Base-by-base conservation (phyloP, 495 filamentous ascomycete species). In the Talaromyces wortmannii region DNA sequence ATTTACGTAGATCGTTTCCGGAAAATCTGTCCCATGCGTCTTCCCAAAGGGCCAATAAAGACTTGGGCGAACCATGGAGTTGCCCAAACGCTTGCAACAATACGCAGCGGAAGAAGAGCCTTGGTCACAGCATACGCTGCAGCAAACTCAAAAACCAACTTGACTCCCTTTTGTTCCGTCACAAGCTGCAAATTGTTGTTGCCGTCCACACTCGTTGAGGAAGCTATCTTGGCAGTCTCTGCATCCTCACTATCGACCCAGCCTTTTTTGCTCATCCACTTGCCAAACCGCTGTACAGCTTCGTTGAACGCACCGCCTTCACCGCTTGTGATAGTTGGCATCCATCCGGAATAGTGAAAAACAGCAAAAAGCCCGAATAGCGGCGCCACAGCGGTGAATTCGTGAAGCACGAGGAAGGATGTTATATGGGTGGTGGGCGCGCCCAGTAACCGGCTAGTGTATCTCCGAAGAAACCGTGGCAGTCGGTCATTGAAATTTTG, bases 21-120 rank as follows among this genome's bases (percentile, higher is more conserved):
- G 55, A 83, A 71, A 16, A 79, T 36, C 50, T 65, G 64, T 56
- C 60, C 66, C 3, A 73, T 57, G 18, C 66, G 52, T 31, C 61
- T 69, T 18, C 64, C 70, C 6, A 77, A 43, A 7, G 81, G 79
- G 6, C 75, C 71, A 11, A 91, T 69, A 16, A 86, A 69, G 23
- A 78, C 68, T 48, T 84, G 80, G 16, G 94, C 92, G 78, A 97
- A 94, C 92, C 91, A 97, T 44, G 94, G 94, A 51, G 94, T 96
- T 12, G 82, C 86, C 89, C 87, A 94, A 29, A 95, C 75, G 69
- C 92, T 95, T 12, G 81, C 63, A 6, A 81, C 77, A 56, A 98
- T 78, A 57, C 94, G 76, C 7, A 86, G 59, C 5, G 94, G 90
- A 59, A 96, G 66, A 55, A 96, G 61, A 16, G 86, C 83, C 67